These are phyloP conservation scores for Epichloe sibirici DNA, from an alignment of 2,329 filamentous ascomycete species.

Conservation along the genomic window DNA sequence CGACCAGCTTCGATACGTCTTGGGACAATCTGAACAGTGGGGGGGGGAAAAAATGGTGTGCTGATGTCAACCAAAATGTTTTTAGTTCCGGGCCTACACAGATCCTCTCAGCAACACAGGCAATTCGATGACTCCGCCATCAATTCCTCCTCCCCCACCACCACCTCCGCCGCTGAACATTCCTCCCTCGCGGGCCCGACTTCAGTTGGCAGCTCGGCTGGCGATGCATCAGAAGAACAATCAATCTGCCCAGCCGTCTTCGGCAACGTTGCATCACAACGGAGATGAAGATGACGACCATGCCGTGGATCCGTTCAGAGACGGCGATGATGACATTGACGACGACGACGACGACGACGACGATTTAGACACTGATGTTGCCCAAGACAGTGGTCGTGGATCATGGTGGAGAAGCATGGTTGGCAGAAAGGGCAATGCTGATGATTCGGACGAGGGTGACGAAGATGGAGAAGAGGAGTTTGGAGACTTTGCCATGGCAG, in stretches of 20 bases:
- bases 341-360: constrained; percentile 40
- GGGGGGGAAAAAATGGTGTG: constrained; percentile 4
- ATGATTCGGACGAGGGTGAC: constrained; percentile 37
- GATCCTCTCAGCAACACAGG: constrained; percentile 38
- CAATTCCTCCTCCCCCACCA: constrained; percentile 45
- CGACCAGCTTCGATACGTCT: constrained; percentile 2
- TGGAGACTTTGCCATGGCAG: constrained; percentile 57
- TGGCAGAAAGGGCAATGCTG: constrained; percentile 24
- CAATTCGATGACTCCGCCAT: constrained; percentile 41
- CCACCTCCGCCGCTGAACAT: constrained; percentile 76
- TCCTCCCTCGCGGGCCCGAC: constrained; percentile 71
- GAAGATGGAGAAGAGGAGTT: constrained; percentile 54
- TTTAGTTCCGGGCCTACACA: constrained; percentile 47
- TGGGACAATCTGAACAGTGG: constrained; percentile 10
- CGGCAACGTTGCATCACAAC: constrained; percentile 25
- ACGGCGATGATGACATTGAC: constrained; percentile 37
- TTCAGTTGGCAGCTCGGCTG: constrained; percentile 81
- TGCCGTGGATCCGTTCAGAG: constrained; percentile 34
- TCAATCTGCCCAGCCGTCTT: constrained; percentile 33
- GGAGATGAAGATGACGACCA: constrained; percentile 28
- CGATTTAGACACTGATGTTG: constrained; percentile 38
- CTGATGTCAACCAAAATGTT: constrained; percentile 2
- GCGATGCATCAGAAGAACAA: constrained; percentile 59
- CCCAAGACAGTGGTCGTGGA: constrained; percentile 21
- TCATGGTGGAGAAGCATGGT: constrained; percentile 38